phyloP scores from a whole-genome alignment of 345 rosid species.

The Linum usitatissimum region DNA sequence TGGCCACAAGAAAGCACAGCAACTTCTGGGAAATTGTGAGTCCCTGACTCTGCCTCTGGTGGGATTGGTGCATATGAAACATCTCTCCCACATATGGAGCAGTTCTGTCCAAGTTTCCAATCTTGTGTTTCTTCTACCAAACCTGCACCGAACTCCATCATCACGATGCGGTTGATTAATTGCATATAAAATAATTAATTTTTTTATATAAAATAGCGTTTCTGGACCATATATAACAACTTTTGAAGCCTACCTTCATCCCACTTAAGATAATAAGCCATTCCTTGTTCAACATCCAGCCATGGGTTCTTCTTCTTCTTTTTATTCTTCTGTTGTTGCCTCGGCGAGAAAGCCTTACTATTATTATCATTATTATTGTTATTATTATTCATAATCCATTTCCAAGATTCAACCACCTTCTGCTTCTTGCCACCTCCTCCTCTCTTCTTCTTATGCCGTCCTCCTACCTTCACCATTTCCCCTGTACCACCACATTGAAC shows the following conservation, averaged over 20 bases:
- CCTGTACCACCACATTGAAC: neutral
- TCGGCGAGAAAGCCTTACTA: too few species aligned
- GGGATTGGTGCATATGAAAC: slow-evolving; percentile 19
- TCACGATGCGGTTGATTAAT: too few species aligned
- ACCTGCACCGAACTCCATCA: neutral
- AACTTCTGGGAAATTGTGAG: slow-evolving; percentile 11
- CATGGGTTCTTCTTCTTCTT: neutral
- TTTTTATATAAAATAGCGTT: too few species aligned
- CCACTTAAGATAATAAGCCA: neutral
- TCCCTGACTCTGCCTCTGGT: slow-evolving; percentile 20
- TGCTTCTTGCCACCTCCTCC: neutral
- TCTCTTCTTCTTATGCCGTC: neutral
- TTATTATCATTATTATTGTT: too few species aligned
- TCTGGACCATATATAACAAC: too few species aligned
- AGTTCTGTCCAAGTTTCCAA: slow-evolving; percentile 5
- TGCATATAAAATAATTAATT: too few species aligned
- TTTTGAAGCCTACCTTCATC: neutral
- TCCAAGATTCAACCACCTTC: too few species aligned
- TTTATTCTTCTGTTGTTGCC: neutral
- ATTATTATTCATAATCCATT: too few species aligned
- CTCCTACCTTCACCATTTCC: neutral
- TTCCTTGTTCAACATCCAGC: neutral
- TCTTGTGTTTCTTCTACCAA: neutral
- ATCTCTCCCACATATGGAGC: slow-evolving; percentile 33
- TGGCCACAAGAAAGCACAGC: slow-evolving; percentile 44